Conservation (phyloP, 148 eudicot species). For the Agrostemma githago region DNA sequence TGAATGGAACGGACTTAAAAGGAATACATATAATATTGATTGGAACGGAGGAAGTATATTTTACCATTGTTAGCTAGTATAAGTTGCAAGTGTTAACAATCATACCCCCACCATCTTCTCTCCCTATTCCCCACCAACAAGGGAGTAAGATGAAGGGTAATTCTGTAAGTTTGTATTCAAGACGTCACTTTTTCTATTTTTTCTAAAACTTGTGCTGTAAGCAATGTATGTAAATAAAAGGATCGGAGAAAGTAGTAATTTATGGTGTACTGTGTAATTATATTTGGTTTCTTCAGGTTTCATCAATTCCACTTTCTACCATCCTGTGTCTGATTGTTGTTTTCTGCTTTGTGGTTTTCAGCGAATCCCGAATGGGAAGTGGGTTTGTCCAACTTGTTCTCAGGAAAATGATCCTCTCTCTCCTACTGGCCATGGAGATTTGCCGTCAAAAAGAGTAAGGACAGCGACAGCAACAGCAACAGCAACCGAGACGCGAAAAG, state of each 20-base stretch:
- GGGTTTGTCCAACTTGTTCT: constrained; percentile 72
- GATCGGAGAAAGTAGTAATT: background rate
- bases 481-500: constrained; percentile 35
- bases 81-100: background rate
- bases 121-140: background rate
- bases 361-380: constrained; percentile 82
- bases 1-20: too few species aligned
- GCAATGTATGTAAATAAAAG: background rate
- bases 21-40: too few species aligned
- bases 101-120: background rate
- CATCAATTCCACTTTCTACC: background rate
- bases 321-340: background rate
- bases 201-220: background rate
- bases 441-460: constrained; percentile 40
- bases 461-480: constrained; percentile 26
- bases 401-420: constrained; percentile 36
- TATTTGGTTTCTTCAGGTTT: constrained; percentile 1
- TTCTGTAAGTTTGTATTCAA: background rate
- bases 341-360: constrained; percentile 24
- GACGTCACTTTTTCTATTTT: background rate
- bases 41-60: background rate
- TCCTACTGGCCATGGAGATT: constrained; percentile 32
- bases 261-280: constrained; percentile 3
- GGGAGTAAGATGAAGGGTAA: background rate
- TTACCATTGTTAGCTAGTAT: background rate